These are phyloP conservation scores for Diaporthe sp. DNA, from an alignment of 2,329 filamentous ascomycete genomes.

Conservation along the genomic window DNA sequence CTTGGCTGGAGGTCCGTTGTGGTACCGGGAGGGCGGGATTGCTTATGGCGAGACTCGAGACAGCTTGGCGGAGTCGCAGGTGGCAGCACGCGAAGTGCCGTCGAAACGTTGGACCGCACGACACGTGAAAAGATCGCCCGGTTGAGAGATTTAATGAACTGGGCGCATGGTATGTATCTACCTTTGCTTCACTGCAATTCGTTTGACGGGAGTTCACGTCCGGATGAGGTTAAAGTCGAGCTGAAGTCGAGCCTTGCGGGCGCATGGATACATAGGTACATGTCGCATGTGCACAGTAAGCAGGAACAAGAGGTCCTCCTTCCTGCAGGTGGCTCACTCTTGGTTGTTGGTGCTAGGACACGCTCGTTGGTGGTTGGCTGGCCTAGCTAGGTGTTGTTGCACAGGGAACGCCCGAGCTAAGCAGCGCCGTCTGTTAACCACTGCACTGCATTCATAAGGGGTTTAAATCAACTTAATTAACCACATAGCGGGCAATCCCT, in stretches of 20 bases:
- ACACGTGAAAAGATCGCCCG: neutral
- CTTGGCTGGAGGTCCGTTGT: conserved; percentile 3
- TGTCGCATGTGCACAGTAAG: neutral
- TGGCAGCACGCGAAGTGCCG: conserved; percentile 7
- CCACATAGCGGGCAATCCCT: no score
- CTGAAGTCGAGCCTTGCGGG: neutral
- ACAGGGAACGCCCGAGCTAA: neutral
- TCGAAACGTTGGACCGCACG: conserved; percentile 17
- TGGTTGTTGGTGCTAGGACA: no score
- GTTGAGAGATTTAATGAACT: conserved; percentile 7
- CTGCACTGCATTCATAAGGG: no score
- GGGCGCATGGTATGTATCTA: neutral
- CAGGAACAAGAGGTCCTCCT: neutral
- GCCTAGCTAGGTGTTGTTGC: neutral
- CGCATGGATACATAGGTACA: neutral
- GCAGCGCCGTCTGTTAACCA: no score
- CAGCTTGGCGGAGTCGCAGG: conserved; percentile 29
- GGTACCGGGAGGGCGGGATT: conserved; percentile 27
- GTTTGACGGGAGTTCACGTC: neutral
- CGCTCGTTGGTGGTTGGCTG: neutral
- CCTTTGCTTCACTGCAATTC: neutral
- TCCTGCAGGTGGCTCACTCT: neutral
- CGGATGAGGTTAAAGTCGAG: neutral
- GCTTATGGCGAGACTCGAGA: conserved; percentile 22
- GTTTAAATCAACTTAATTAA: no score